Percentiles rank a stretch among this genome's conserved stretches.
Conservation (phyloP, 2,329 filamentous ascomycete species). For the Simplicillium aogashimaense region DNA sequence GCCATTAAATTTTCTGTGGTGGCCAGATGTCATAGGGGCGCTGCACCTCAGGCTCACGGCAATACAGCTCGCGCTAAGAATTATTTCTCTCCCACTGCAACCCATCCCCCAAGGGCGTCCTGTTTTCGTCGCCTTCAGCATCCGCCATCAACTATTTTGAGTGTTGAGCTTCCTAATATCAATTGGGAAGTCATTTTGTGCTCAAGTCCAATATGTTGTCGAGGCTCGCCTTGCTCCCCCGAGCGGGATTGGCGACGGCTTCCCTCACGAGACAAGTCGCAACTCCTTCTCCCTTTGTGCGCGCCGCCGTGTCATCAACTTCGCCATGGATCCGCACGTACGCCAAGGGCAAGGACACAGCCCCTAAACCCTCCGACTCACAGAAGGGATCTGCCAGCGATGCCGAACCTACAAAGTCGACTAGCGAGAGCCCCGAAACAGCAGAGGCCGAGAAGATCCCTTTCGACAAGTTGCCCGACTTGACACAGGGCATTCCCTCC, state of each 20-base stretch:
- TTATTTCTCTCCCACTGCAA: no score
- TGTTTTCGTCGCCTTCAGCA: no score
- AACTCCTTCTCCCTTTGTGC: slow-evolving; percentile 8
- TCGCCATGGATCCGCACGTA: slow-evolving; percentile 9
- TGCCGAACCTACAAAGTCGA: slow-evolving; percentile 9
- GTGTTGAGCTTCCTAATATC: no score
- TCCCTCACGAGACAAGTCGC: slow-evolving; percentile 11
- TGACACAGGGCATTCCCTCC: slow-evolving; percentile 91
- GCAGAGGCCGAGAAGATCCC: slow-evolving; percentile 34
- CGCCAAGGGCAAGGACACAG: slow-evolving; percentile 7
- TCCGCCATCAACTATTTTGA: no score
- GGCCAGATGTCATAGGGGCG: no score
- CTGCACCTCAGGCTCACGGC: no score
- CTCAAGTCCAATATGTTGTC: slow-evolving; percentile 10
- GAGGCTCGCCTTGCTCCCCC: slow-evolving; percentile 8
- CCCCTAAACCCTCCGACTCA: slow-evolving; percentile 3
- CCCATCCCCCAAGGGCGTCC: no score
- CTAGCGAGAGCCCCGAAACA: slow-evolving; percentile 15
- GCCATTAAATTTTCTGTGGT: no score
- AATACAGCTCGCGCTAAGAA: no score
- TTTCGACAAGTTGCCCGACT: slow-evolving; percentile 68
- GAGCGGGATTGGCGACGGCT: slow-evolving; percentile 7
- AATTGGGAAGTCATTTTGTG: no score
- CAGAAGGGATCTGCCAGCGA: slow-evolving; percentile 8
- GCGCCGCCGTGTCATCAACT: slow-evolving; percentile 8